Evolutionary conservation across 257 asterid genomes (phyloP).

Genomic region (Solanum commersonii): DNA sequence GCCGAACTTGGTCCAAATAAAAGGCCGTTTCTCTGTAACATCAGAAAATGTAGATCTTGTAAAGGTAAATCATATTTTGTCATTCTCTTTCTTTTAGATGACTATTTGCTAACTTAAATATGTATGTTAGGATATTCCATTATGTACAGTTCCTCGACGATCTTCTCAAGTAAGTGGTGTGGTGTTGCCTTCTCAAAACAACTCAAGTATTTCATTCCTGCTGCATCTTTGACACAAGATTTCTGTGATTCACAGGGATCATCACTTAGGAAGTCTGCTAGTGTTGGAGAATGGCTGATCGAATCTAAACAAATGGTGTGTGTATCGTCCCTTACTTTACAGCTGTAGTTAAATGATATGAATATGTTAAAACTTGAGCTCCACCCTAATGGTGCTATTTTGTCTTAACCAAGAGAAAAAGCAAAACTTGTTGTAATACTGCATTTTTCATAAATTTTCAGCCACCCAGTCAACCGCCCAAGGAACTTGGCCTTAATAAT

Average conservation of each 20-base stretch:
- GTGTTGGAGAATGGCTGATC: slow-evolving; percentile 84
- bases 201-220: slow-evolving; percentile 13
- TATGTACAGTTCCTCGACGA: slow-evolving; percentile 61
- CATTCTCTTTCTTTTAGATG: slow-evolving; percentile 3
- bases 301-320: slow-evolving; percentile 76
- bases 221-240: slow-evolving; percentile 11
- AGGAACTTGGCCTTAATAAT: slow-evolving; percentile 49
- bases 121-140: slow-evolving; percentile 71
- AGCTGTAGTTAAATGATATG: slow-evolving; percentile 7
- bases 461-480: slow-evolving; percentile 54
- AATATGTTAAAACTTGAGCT: not conserved
- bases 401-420: not conserved
- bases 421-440: not conserved
- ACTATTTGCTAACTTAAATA: slow-evolving; percentile 31
- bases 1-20: slow-evolving; percentile 83
- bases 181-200: slow-evolving; percentile 6
- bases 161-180: slow-evolving; percentile 58
- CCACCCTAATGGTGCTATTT: not conserved
- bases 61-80: slow-evolving; percentile 45
- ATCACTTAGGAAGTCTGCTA: slow-evolving; percentile 87
- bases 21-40: slow-evolving; percentile 97
- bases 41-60: slow-evolving; percentile 98
- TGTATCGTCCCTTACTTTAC: slow-evolving; percentile 8
- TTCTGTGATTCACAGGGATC: slow-evolving; percentile 58
- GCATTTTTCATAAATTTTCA: slow-evolving; percentile 24